Evolutionary conservation across 805 yeast genomes (phyloP), one percentile per base, ranked within the genome.

Genomic region (Vanderwaltozyma tropicalis): DNA sequence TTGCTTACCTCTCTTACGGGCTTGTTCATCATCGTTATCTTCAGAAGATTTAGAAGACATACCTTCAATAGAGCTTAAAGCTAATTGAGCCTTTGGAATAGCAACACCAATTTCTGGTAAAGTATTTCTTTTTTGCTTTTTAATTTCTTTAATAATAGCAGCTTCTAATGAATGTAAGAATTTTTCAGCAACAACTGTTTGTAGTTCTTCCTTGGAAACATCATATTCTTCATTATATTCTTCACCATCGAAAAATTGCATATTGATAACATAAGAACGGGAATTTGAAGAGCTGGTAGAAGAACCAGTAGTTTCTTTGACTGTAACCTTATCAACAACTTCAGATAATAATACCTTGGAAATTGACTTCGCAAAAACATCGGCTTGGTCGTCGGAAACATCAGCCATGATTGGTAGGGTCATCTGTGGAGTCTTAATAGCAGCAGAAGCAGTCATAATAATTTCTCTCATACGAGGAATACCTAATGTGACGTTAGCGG

Each of bases 391-490:
- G 60, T 89, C 95, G 33, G 72, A 69, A 38, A 94, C 92, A 52
- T 83, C 94, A 26, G 70, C 65, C 53, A 76, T 67, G 33, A 92
- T 71, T 20, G 98, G 98, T 50, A 92, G 68, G 3, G 92, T 77
- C 98, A 92, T 92, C 67, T 92, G 97, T 32, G 99, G 99, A n/a
- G 99, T 92, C 68, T 86, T 85, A 56, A 92, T 92, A 34, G 82
- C 66, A 17, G 95, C 78, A 42, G 96, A 85, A 16, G 99, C 99
- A 11, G 99, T 94, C 99, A 92, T 92, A 60, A 92, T 87, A 63
- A 92, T 92, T 74, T 92, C 99, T 76, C 99, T 82, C 85, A 92
- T 79, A 76, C 99, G 95, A 30, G 99, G 99, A 59, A 92, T 92
- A 82, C 99, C 99, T 54, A 92, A 72, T 0, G 99, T 92, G 47